Evolutionary conservation across 2,329 filamentous ascomycete genomes (phyloP), one percentile per base, ranked within the genome.

Genomic region (Trichophaea hybrida): DNA sequence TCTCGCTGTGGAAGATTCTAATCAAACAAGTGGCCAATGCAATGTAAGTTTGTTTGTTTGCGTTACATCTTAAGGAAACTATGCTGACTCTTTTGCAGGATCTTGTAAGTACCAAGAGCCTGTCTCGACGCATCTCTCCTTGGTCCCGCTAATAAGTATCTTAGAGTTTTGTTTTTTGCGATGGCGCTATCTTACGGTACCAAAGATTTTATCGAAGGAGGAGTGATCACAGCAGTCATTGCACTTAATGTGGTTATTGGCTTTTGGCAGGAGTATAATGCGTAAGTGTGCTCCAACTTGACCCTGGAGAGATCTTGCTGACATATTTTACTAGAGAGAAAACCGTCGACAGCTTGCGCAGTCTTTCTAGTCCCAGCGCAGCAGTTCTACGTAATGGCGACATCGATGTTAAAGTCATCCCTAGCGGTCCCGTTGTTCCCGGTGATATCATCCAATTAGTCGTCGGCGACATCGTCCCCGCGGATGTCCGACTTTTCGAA

Each of bases 11-110:
- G 68, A 89, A 83, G 67, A 86, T 89, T 46, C 73, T 89, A 51
- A 74, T 85, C 60, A 83, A 84, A 67, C 85, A 89, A 70, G 72
- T 88, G 24, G 80, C 82, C 69, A 89, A 89, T 75, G 85, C 85
- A 60, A 88, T 88, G 85, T 66, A 73, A 73, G 64, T 67, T 40
- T 51, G 48, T 17, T 13, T 12, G 31, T 51, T 6, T 51, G 6
- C 15, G n/a, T 15, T 5, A 32, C 1, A 51, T 5, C n/a, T 51
- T 15, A 6, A 24, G 3, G 32, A 37, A 6, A 53, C 24, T 8
- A 24, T 17, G 5, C 33, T 53, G 34, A 65, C 43, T 50, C 24
- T 7, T 50, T 50, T n/a, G 35, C 55, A 64, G 64, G 62, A 64
- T 64, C 40, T 40, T 65, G 62, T 64, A 57, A 38, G 63, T 59